Base-by-base conservation (phyloP, 495 filamentous ascomycete genomes). In the Staphylotrichum tortipilum region DNA sequence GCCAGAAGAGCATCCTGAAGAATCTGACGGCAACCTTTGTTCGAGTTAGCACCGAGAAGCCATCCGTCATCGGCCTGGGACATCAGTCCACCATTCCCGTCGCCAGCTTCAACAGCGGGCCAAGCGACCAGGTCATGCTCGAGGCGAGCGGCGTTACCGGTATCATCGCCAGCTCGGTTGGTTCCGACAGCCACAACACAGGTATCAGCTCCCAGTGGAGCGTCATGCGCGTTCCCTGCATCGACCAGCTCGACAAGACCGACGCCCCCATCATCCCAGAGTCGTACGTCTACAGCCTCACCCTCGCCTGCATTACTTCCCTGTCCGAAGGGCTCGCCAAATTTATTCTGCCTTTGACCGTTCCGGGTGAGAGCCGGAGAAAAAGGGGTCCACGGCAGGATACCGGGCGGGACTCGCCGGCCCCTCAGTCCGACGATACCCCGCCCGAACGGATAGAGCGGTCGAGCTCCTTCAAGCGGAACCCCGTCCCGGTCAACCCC, bases 201-300 rank as follows among this genome's bases (percentile, higher is more conserved):
- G 92, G 88, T 6, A 88, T 98, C 57, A 94, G 88, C 64, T 79
- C 71, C 23, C 84, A 90, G 57, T 96, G 89, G 90, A 97, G 94
- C 70, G 75, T 83, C 18, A 79, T 94, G 57, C 76, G 88, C 46
- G 88, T 87, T 17, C 83, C 90, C 21, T 97, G 89, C 62, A 85
- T 97, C 33, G 92, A 98, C 49, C 85, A 94, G 42, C 78, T 97
- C 10, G 92, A 98, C 68, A 98, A 98, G 63, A 74, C 80, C 3
- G 91, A 97, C 28, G 76, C 92, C 4, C 88, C 91, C 4, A 47
- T 66, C 8, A 77, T 92, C 34, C 92, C 92, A 1, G 89, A 95
- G 44, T 94, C 94, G 0, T 98, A 98, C 59, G 78, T 95, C 23
- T 95, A 98, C 66, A 85, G 84, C 56, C 75, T 98, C 14, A 87